Percentiles rank a stretch among this genome's conserved stretches.
Evolutionary conservation across 1,139 yeast species (phyloP).

Genomic region (Kodamaea fungicola): DNA sequence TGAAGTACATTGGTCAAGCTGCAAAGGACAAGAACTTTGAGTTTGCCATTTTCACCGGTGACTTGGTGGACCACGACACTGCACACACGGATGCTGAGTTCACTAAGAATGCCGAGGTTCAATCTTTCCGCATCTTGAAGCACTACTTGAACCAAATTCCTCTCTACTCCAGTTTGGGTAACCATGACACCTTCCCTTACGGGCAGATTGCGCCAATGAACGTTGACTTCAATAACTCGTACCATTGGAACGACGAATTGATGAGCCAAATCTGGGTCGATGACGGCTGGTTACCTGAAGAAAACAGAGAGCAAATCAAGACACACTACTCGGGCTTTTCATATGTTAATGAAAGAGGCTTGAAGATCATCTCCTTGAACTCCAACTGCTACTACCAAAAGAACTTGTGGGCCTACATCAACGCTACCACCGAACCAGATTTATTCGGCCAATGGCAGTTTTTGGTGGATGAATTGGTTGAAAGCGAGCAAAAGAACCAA

Average conservation of each 20-base stretch:
- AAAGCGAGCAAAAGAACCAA: conserved; percentile 53
- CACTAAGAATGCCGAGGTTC: conserved; percentile 52
- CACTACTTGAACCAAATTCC: conserved; percentile 51
- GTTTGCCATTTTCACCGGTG: conserved; percentile 68
- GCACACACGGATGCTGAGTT: conserved; percentile 42
- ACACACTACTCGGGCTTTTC: conserved; percentile 64
- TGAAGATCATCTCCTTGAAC: conserved; percentile 62
- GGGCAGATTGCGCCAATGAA: conserved; percentile 59
- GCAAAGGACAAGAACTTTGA: conserved; percentile 37
- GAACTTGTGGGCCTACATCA: conserved; percentile 62
- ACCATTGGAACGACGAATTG: conserved; percentile 58
- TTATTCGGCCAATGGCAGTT: conserved; percentile 63
- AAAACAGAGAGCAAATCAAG: conserved; percentile 19
- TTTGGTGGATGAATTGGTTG: conserved; percentile 57
- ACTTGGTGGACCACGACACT: conserved; percentile 61
- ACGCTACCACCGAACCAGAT: conserved; percentile 52
- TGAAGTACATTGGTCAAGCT: conserved; percentile 41
- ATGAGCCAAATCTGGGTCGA: conserved; percentile 57
- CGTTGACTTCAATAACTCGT: conserved; percentile 39
- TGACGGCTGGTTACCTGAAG: conserved; percentile 35
- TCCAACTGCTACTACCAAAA: conserved; percentile 64
- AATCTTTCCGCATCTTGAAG: conserved; percentile 52
- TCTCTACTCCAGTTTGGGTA: conserved; percentile 64
- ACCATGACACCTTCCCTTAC: conserved; percentile 72
- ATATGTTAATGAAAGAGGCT: conserved; percentile 51